A percentile compares a stretch with the other conserved stretches of the same genome.
Evolutionary conservation across 352 stramenopile species (phyloP).

Genomic region (Phytophthora pisi): DNA sequence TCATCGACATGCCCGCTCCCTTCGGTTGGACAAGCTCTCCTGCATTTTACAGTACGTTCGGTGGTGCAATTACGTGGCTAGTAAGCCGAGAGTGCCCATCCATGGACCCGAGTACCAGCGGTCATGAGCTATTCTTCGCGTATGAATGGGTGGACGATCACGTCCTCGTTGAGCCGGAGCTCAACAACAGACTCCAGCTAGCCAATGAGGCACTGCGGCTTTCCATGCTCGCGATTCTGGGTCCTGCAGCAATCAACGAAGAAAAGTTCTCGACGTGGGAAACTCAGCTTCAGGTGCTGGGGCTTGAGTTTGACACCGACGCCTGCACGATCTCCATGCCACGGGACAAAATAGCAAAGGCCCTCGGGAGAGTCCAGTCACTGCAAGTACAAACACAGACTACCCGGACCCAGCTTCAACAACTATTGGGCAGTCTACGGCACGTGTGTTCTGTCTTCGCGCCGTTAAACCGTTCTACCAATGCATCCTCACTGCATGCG

Average conservation of each 20-base stretch:
- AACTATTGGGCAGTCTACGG: constrained; percentile 1
- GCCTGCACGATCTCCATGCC: background rate
- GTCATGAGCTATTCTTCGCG: background rate
- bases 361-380: background rate
- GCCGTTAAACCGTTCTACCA: constrained; percentile 3
- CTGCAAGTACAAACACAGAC: background rate
- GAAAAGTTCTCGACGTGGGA: constrained; percentile 1
- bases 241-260: constrained; percentile 1
- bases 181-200: background rate
- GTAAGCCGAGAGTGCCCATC: background rate
- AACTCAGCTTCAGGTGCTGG: background rate
- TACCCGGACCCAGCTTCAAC: background rate
- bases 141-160: background rate
- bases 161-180: background rate
- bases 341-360: background rate
- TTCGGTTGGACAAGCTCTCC: background rate
- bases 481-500: background rate
- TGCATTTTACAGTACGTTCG: background rate
- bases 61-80: background rate
- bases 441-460: background rate
- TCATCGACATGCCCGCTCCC: background rate
- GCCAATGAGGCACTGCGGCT: background rate
- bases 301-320: background rate
- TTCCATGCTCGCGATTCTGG: background rate
- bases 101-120: background rate